Evolutionary conservation across 805 yeast species (phyloP), one percentile per base, ranked within the genome.

Genomic region (Candida xiaguanensis): DNA sequence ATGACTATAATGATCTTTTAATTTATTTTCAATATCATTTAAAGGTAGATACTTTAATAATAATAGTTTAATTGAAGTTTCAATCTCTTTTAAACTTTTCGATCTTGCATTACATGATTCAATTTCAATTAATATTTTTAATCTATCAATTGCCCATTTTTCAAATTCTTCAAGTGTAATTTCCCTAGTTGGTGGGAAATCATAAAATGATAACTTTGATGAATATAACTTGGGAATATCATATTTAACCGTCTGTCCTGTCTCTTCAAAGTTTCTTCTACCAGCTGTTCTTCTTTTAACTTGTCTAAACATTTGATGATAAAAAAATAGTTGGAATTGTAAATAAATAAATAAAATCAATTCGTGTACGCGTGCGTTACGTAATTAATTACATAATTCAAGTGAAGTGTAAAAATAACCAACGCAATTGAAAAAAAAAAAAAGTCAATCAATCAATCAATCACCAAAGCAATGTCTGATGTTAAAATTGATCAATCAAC

Each of bases 91-190:
- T 34, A 75, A 55, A 1, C 74, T 59, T 51, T 80, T 78, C 43
- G 81, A 80, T 49, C 95, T 72, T 17, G 82, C 78, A 31, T 74
- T 53, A 46, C 85, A 77, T 1, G 87, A 75, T 53, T 91, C 97
- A 36, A 93, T 82, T 55, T 88, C 96, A 39, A 89, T 75, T 42
- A 93, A 69, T 7, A 93, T 77, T 54, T 83, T 80, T 46, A 91
- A 70, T 43, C 99, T 67, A 54, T 91, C 98, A 39, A 93, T 82
- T 4, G 98, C 98, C 96, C 97, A 93, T 4, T 74, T 72, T 63
- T 93, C 99, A 61, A 93, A 93, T 52, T 93, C 86, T 47, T 90
- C 97, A 13, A 93, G 61, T 0, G 97, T 87, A 51, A 93, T 81
- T 60, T 93, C 98, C 11, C 82, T 80, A 23, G 73, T 63, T 0